Base-by-base conservation (phyloP, 495 filamentous ascomycete genomes). In the Elasticomyces elasticus region DNA sequence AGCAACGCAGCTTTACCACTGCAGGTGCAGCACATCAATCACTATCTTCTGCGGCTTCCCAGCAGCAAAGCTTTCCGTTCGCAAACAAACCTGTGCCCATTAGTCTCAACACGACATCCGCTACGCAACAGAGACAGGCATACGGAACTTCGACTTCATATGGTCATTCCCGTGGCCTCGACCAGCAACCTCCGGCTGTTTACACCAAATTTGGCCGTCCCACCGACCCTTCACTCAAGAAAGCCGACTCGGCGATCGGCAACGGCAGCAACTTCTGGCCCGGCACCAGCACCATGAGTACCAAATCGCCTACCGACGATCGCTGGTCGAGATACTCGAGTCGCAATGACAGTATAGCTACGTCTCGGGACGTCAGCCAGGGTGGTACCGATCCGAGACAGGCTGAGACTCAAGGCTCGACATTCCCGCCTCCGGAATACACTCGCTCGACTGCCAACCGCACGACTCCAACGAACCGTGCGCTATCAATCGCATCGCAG, bases 371-470 rank as follows among this genome's bases (percentile, higher is more conserved):
- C 33, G 68, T 62, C 17, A 74, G 70, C 51, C 52, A 71, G 22
- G 70, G n/a, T n/a, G n/a, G n/a, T n/a, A n/a, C 72, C 37, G 63
- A 69, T 0, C 74, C 72, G 25, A 64, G 67, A 20, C 64, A 71
- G 41, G 63, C 67, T 19, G 58, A 53, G n/a, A 65, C 68, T 43
- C 25, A n/a, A 35, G 10, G n/a, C n/a, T n/a, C 58, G 40, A 26
- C 7, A 25, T 52, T 42, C 25, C 13, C 17, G 15, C 10, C 17
- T 9, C 17, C 55, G 22, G 33, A 51, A 26, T 41, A 42, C 51
- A 30, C 45, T 7, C 17, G 27, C 25, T 49, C 19, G 19, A n/a
- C 30, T 13, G 22, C 35, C n/a, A 33, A 58, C n/a, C 15, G 46
- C 1, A 24, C 47, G 9, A 51, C 45, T 5, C 45, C 54, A 11